Conservation (phyloP, 164 flowering plant species). For the Warburgia ugandensis region DNA sequence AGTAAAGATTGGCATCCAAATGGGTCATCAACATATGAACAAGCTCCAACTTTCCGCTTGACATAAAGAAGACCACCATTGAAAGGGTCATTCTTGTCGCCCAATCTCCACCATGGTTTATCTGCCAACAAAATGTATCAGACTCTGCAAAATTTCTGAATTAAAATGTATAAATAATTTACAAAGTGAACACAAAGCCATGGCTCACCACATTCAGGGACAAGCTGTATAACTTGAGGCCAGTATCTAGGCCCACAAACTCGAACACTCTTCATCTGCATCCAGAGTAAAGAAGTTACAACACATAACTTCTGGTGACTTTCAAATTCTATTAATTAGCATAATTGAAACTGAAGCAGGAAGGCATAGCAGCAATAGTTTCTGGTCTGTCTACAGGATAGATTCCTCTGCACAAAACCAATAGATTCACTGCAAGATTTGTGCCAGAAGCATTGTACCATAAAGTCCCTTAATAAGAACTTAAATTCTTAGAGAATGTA, state of each 20-base stretch:
- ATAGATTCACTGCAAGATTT: no score
- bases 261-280: constrained; percentile 72
- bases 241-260: constrained; percentile 97
- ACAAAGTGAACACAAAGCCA: neutral
- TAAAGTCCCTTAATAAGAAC: no score
- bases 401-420: neutral
- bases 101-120: constrained; percentile 74
- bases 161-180: neutral
- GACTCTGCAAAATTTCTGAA: neutral
- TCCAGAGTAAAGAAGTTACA: neutral
- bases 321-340: neutral
- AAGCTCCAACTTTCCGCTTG: constrained; percentile 91
- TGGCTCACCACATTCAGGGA: constrained; percentile 54
- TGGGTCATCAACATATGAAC: constrained; percentile 95
- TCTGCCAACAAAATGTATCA: constrained; percentile 29
- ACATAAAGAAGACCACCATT: constrained; percentile 77
- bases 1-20: constrained; percentile 86
- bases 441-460: no score
- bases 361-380: neutral
- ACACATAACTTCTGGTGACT: neutral
- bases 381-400: neutral
- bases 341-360: neutral
- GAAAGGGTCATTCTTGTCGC: constrained; percentile 69
- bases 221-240: constrained; percentile 78
- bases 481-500: no score